Base-by-base conservation (phyloP, 495 filamentous ascomycete genomes). In the Poronia punctata region DNA sequence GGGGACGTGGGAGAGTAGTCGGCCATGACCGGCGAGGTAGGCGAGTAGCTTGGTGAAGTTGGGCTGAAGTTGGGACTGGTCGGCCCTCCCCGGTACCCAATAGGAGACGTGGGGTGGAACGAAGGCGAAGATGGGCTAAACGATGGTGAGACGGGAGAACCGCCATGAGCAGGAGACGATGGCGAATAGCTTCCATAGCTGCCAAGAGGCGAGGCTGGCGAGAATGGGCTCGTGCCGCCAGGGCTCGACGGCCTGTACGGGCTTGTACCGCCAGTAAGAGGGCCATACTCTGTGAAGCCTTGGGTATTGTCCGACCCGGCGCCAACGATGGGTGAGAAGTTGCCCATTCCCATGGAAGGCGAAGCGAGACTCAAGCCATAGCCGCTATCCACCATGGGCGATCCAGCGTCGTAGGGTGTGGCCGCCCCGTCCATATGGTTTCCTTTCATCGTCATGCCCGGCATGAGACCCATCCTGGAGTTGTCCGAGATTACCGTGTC, bases 401-500 rank as follows among this genome's bases (percentile, higher is more conserved):
- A 96, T 38, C 82, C 85, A 29, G 79, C 83, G 51, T 95, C 92
- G 59, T 99, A 99, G 5, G 93, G 93, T 14, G 92, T 99, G 16
- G 87, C 84, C 28, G 88, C 84, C 47, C 92, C 92, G 40, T 88
- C 87, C 26, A 80, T 70, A 36, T 80, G 76, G 19, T 70, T 71
- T 40, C 81, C 83, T 64, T 85, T 88, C 31, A 79, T 71, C 5
- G 78, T 76, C 59, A 92, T 80, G 35, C 78, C 79, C 19, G 80
- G 78, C 71, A 86, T 84, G 25, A 89, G 70, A 48, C 79, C 79
- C 67, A 85, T 82, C 47, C 84, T 76, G 9, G 82, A 84, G 59
- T 90, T 90, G 59, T 92, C 85, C 15, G 86, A 88, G 19, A 93
- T 86, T 45, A 95, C 87, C 1, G 89, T 94, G 61, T 94, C 86